Evolutionary conservation across 2,329 filamentous ascomycete genomes (phyloP), one percentile per base, ranked within the genome.

Genomic region (Xylaria arbuscula): DNA sequence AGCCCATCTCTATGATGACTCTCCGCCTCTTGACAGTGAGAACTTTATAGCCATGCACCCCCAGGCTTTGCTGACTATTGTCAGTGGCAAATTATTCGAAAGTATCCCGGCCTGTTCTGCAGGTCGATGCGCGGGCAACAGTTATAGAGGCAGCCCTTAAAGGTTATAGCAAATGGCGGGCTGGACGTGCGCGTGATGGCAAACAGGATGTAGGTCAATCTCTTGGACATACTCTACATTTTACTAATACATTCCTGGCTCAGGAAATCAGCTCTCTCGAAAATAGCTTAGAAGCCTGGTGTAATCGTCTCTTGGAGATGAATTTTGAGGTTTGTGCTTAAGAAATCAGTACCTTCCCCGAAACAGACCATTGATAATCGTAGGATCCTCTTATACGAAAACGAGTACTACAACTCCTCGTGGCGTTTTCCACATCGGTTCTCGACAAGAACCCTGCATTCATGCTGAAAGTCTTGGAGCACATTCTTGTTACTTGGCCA

Each of bases 121-220:
- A 89, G 34, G 90, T 97, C 1, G 96, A 99, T 78, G 92, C 94
- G 0, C 92, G 97, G 72, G 95, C 95, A 73, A 93, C 93, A 0
- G 92, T 97, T 28, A 91, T 98, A 2, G 93, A 98, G 77, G 91
- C 94, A 32, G 92, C 93, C 0, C 82, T 98, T 36, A 97, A 94
- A 78, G 96, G 95, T 1, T 97, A 94, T 73, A 88, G 90, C 72
- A 94, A 93, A 77, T 97, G 93, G 93, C 86, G 85, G 71, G 75
- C 68, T 45, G 72, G 57, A 48, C 66, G 65, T 15, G 71, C 62
- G 19, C 51, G 59, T 24, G 69, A 75, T 42, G 57, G 65, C n/a
- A 59, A 74, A 48, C 65, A 65, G 17, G 70, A 75, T 59, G 73
- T 76, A 59, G 47, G 72, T 62, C 58, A 17, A 34, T 4, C 48